Evolutionary conservation across 1,284 basidiomycete genomes (phyloP).

Genomic region (Austroboletus rostrupii): DNA sequence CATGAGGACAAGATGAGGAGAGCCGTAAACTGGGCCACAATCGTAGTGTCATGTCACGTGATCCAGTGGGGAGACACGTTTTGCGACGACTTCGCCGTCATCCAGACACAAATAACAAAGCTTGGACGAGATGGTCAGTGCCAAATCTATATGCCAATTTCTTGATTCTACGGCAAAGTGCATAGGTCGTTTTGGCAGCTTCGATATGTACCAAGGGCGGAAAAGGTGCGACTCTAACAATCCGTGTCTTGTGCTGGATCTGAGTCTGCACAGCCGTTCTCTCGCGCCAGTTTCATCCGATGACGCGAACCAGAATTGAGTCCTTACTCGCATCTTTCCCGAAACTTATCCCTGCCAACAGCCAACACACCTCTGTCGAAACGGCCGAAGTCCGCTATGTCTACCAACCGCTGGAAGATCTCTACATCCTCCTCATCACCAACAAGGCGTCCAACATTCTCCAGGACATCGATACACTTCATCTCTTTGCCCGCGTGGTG

Average conservation of each 20-base stretch:
- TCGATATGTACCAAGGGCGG: conserved; percentile 93
- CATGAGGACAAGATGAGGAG: conserved; percentile 1
- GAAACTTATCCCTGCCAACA: conserved; percentile 94
- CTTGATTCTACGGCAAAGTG: conserved; percentile 1
- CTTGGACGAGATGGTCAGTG: conserved; percentile 19
- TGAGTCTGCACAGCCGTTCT: conserved; percentile 69
- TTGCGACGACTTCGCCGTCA: not conserved
- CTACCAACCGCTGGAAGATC: conserved; percentile 96
- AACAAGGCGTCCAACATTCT: conserved; percentile 98
- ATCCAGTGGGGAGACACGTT: conserved; percentile 11
- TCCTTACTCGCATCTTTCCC: conserved; percentile 96
- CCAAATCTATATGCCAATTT: not conserved
- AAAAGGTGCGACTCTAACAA: conserved; percentile 57
- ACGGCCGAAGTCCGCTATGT: conserved; percentile 93
- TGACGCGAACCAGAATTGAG: conserved; percentile 91
- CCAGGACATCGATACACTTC: conserved; percentile 96
- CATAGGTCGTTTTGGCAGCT: conserved; percentile 85
- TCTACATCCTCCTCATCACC: conserved; percentile 97
- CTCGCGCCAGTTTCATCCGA: conserved; percentile 94
- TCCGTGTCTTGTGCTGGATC: not conserved
- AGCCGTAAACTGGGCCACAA: not conserved
- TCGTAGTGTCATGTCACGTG: conserved; percentile 13
- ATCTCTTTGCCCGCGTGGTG: conserved; percentile 91
- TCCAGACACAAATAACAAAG: not conserved
- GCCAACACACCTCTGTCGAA: conserved; percentile 96